These are phyloP conservation scores for Fusarium staphyleae DNA, from an alignment of 2,329 filamentous ascomycete species.

Conservation along the genomic window DNA sequence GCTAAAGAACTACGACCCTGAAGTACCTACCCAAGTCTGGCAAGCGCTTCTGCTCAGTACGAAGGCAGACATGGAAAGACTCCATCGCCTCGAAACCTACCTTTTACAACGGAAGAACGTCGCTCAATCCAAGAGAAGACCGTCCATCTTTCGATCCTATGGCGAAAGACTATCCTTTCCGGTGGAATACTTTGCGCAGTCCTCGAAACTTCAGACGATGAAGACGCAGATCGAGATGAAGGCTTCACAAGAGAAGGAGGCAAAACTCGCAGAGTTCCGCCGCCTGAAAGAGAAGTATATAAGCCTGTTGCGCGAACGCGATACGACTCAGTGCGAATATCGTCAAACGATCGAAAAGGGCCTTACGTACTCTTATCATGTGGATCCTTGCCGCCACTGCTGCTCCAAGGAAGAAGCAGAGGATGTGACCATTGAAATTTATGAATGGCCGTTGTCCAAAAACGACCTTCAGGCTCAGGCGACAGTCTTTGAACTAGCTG, in stretches of 20 bases:
- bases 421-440: constrained; percentile 52
- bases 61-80: constrained; percentile 53
- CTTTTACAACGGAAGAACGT: background rate
- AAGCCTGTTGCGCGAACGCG: constrained; percentile 15
- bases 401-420: constrained; percentile 41
- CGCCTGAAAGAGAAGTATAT: constrained; percentile 8
- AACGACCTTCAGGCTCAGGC: constrained; percentile 48
- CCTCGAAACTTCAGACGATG: constrained; percentile 46
- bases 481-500: constrained; percentile 60
- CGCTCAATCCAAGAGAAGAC: background rate
- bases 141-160: constrained; percentile 30
- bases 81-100: constrained; percentile 57
- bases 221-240: constrained; percentile 47
- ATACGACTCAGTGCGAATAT: constrained; percentile 9
- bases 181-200: constrained; percentile 29
- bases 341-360: background rate
- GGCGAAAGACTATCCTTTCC: constrained; percentile 25
- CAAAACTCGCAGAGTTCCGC: constrained; percentile 24
- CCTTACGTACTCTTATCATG: constrained; percentile 2
- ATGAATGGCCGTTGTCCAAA: constrained; percentile 64
- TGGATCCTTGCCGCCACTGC: constrained; percentile 49
- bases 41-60: constrained; percentile 55
- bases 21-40: constrained; percentile 50
- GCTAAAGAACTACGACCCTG: constrained; percentile 55
- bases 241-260: constrained; percentile 39